Evolutionary conservation across 495 filamentous ascomycete genomes (phyloP).

Genomic region (Aspergillus campestris): DNA sequence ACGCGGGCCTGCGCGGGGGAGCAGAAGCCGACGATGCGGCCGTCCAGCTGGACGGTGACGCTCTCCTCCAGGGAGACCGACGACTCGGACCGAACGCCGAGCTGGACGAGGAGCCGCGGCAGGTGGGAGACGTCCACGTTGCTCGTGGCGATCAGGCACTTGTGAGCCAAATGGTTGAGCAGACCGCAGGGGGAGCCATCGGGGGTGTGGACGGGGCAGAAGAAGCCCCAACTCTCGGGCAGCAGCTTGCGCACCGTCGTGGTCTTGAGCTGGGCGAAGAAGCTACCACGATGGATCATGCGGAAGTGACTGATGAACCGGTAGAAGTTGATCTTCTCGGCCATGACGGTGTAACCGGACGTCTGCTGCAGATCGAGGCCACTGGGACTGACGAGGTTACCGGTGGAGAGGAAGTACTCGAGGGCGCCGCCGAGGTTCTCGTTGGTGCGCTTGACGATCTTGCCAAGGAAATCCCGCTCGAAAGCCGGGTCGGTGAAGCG

Average conservation of each 20-base stretch:
- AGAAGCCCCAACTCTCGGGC: slow-evolving; percentile 95
- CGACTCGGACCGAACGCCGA: slow-evolving; percentile 66
- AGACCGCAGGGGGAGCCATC: slow-evolving; percentile 93
- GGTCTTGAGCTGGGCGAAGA: slow-evolving; percentile 96
- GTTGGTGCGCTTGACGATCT: slow-evolving; percentile 69
- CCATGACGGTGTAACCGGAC: slow-evolving; percentile 91
- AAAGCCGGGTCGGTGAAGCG: slow-evolving; percentile 66
- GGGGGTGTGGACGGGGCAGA: slow-evolving; percentile 95
- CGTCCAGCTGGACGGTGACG: slow-evolving; percentile 83
- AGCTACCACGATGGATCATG: slow-evolving; percentile 97
- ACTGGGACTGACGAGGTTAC: slow-evolving; percentile 82
- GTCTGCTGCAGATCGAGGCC: slow-evolving; percentile 91
- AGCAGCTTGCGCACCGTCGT: slow-evolving; percentile 92
- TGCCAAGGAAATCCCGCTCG: slow-evolving; percentile 64
- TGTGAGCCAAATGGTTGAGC: slow-evolving; percentile 91
- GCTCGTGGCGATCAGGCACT: slow-evolving; percentile 78
- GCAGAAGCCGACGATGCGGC: slow-evolving; percentile 83
- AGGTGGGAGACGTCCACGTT: slow-evolving; percentile 62
- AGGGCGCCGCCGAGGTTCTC: slow-evolving; percentile 79
- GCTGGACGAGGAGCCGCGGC: slow-evolving; percentile 59
- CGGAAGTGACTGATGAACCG: slow-evolving; percentile 99
- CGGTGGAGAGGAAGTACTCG: slow-evolving; percentile 94
- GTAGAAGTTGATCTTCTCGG: slow-evolving; percentile 98
- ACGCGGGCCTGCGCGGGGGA: slow-evolving; percentile 67
- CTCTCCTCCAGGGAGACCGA: slow-evolving; percentile 70